Conservation (phyloP, 768 basidiomycete species). For the Suillus bovinus region DNA sequence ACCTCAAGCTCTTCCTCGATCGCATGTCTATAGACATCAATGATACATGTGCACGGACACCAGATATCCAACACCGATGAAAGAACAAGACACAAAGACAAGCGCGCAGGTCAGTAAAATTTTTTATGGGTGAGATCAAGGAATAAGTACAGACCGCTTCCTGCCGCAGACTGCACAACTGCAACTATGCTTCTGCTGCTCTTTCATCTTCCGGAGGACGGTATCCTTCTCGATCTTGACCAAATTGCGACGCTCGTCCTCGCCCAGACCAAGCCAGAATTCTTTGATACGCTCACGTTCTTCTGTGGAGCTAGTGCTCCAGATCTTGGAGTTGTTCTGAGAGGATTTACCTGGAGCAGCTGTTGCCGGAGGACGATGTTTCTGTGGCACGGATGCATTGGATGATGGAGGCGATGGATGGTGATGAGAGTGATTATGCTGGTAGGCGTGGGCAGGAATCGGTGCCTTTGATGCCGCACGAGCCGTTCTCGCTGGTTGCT, state of each 20-base stretch:
- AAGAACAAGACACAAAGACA: conserved; percentile 16
- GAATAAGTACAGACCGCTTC: conserved; percentile 75
- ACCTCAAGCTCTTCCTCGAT: conserved; percentile 99
- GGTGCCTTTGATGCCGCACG: conserved; percentile 62
- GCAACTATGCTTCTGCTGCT: conserved; percentile 96
- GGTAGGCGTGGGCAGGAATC: conserved; percentile 48
- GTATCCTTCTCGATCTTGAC: conserved; percentile 99
- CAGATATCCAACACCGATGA: conserved; percentile 17
- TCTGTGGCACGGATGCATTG: conserved; percentile 34
- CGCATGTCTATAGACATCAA: conserved; percentile 64
- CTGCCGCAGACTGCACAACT: conserved; percentile 95
- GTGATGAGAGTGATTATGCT: conserved; percentile 52
- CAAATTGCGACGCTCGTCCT: conserved; percentile 86
- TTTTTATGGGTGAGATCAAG: conserved; percentile 20
- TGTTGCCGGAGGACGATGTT: conserved; percentile 30
- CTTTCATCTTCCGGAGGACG: conserved; percentile 98
- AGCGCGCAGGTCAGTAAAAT: conserved; percentile 24
- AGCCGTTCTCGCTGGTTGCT: conserved; percentile 39
- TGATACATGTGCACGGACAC: conserved; percentile 16
- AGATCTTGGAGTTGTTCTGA: conserved; percentile 77
- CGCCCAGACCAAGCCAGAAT: conserved; percentile 94
- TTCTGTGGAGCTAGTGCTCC: conserved; percentile 89
- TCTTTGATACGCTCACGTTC: conserved; percentile 97
- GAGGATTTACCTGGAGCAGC: conserved; percentile 27
- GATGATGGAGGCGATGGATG: conserved; percentile 48